Evolutionary conservation across 2,329 filamentous ascomycete species (phyloP), one percentile per base, ranked within the genome.

Genomic region (Xylariaceae sp.): DNA sequence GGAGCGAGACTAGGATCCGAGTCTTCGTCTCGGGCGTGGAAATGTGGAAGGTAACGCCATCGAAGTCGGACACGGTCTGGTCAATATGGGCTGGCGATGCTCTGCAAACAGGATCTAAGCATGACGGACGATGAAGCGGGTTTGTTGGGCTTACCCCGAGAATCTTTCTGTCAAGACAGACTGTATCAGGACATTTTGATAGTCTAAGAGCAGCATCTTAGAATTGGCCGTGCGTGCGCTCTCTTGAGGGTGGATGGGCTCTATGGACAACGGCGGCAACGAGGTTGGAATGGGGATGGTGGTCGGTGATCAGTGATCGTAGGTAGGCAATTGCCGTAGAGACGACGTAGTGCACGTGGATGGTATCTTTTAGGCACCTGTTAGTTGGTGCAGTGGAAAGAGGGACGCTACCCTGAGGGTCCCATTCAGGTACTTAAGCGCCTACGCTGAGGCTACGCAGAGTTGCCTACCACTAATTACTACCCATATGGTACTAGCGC

Each of bases 31-130:
- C 91, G 55, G 92, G 94, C 1, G 94, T 99, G 36, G 92, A 97
- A 68, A 99, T 92, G 74, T 99, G 94, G 76, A 97, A 99, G 63
- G 89, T 95, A 65, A 97, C 94, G 70, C 92, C 92, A 75, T 99
- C 95, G 70, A 99, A 99, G 76, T 99, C 94, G 70, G 92, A 97
- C 59, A 96, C 90, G 60, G 95, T 90, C 78, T 99, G 94, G 75
- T 99, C 95, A 72, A 99, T 96, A 64, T 89, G 90, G 55, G 84
- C 82, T 55, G 91, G 90, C 63, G 89, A 77, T 71, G 88, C 88
- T 74, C 92, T 96, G 67, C 53, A 55, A 49, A 56, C 56, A 61
- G 66, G 59, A 67, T 71, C 68, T 69, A 72, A 72, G 73, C 68
- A 26, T 39, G 18, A 39, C 30, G 49, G 36, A 45, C 34, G 42